Percentiles rank a stretch among this genome's conserved stretches.
Conservation (phyloP, 768 basidiomycete species). For the Mycena latifolia region DNA sequence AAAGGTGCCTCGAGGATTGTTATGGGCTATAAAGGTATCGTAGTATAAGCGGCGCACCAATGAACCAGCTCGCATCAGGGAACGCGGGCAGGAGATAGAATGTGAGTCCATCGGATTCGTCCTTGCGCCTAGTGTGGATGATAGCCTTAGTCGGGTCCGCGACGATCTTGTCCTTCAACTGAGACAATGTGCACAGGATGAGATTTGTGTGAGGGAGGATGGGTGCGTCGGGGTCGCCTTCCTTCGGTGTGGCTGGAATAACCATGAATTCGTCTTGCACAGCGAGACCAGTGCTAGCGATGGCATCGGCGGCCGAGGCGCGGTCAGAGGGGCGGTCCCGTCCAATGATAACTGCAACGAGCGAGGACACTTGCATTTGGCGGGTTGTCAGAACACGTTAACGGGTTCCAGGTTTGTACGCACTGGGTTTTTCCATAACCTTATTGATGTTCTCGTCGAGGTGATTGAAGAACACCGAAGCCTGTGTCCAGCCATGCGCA, state of each 20-base stretch:
- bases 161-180: slow-evolving; percentile 5
- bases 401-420: neutral
- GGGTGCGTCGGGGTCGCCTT: neutral
- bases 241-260: slow-evolving; percentile 1
- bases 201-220: slow-evolving; percentile 8
- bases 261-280: slow-evolving; percentile 3
- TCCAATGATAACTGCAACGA: slow-evolving; percentile 10
- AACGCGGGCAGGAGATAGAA: slow-evolving; percentile 12
- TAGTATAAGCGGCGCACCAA: neutral
- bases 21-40: neutral
- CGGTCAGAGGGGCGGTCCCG: slow-evolving; percentile 12
- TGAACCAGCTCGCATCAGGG: slow-evolving; percentile 6
- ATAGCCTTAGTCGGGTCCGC: slow-evolving; percentile 14
- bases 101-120: slow-evolving; percentile 2
- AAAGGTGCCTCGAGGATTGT: neutral
- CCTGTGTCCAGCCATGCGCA: slow-evolving; percentile 9
- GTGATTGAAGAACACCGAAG: slow-evolving; percentile 9
- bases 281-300: neutral
- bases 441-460: too few species aligned
- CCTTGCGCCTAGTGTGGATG: slow-evolving; percentile 8
- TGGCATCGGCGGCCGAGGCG: slow-evolving; percentile 6
- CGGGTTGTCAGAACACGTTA: neutral
- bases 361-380: slow-evolving; percentile 11
- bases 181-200: neutral
- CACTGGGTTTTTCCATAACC: slow-evolving; percentile 16